Conservation (phyloP, 2,329 filamentous ascomycete species). For the Diaporthe sp. region DNA sequence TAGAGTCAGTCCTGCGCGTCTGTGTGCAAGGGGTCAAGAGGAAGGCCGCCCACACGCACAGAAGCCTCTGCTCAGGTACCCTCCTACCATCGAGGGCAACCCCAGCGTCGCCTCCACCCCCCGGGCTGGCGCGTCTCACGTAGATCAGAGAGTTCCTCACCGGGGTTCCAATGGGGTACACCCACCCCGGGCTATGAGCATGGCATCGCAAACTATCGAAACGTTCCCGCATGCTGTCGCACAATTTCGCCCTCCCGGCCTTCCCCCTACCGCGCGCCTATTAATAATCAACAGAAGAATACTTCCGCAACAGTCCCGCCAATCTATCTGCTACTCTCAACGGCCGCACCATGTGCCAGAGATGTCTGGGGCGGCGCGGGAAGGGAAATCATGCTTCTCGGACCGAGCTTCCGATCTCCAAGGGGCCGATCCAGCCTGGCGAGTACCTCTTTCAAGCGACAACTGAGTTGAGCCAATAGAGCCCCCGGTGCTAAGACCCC, state of each 20-base stretch:
- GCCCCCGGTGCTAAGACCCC: neutral
- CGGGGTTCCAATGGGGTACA: neutral
- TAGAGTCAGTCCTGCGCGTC: neutral
- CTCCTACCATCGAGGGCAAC: neutral
- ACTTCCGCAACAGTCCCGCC: neutral
- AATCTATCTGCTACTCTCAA: conserved; percentile 35
- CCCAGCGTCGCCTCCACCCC: neutral
- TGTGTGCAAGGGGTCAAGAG: neutral
- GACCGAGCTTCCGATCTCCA: conserved; percentile 20
- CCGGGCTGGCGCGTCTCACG: conserved; percentile 18
- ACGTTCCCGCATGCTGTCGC: conserved; percentile 10
- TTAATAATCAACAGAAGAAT: neutral
- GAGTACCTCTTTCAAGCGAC: neutral
- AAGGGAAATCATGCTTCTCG: conserved; percentile 25
- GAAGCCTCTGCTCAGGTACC: neutral
- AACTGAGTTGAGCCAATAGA: neutral
- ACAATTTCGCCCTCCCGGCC: neutral
- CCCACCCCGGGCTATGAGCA: neutral
- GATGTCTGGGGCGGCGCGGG: conserved; percentile 23
- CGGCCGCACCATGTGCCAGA: conserved; percentile 15
- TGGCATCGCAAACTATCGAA: conserved; percentile 21
- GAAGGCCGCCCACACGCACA: neutral
- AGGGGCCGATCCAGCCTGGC: neutral
- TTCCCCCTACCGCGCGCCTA: conserved; percentile 10
- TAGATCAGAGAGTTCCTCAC: conserved; percentile 13